Evolutionary conservation across 2,329 filamentous ascomycete genomes (phyloP).

Genomic region (Nemania bipapillata): DNA sequence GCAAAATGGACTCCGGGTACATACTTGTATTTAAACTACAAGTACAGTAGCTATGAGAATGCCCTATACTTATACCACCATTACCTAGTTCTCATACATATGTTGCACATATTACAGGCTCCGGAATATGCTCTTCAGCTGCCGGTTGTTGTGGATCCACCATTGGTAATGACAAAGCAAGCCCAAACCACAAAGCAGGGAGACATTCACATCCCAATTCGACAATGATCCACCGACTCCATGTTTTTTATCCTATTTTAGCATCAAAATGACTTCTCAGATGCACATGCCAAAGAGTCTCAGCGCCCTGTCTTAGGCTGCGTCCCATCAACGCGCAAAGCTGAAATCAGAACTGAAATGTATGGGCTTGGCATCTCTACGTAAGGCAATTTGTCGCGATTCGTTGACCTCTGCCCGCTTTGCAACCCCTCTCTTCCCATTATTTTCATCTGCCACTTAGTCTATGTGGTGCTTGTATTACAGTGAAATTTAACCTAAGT

Average conservation of each 20-base stretch:
- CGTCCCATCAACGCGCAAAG: slow-evolving; percentile 10
- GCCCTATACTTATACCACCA: too few relatives aligned
- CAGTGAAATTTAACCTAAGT: neutral
- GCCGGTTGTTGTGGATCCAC: neutral
- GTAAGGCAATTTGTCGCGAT: neutral
- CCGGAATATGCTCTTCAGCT: too few relatives aligned
- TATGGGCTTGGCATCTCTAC: neutral
- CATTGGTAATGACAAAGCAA: neutral
- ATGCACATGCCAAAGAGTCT: slow-evolving; percentile 34
- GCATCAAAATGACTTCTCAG: slow-evolving; percentile 4
- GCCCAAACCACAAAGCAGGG: neutral
- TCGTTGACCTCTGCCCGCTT: neutral
- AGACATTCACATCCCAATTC: neutral
- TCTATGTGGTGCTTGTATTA: neutral
- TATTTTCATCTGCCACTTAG: neutral
- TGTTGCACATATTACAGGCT: too few relatives aligned
- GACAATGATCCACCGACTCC: neutral
- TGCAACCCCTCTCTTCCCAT: neutral
- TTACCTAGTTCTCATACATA: too few relatives aligned
- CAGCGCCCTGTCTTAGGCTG: slow-evolving; percentile 10
- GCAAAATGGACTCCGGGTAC: neutral
- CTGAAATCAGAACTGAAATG: too few relatives aligned
- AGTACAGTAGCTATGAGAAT: too few relatives aligned
- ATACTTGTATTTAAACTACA: too few relatives aligned
- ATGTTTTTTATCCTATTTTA: slow-evolving; percentile 17